Evolutionary conservation across 495 filamentous ascomycete species (phyloP), one percentile per base, ranked within the genome.

Genomic region (Achaetomiella virescens): DNA sequence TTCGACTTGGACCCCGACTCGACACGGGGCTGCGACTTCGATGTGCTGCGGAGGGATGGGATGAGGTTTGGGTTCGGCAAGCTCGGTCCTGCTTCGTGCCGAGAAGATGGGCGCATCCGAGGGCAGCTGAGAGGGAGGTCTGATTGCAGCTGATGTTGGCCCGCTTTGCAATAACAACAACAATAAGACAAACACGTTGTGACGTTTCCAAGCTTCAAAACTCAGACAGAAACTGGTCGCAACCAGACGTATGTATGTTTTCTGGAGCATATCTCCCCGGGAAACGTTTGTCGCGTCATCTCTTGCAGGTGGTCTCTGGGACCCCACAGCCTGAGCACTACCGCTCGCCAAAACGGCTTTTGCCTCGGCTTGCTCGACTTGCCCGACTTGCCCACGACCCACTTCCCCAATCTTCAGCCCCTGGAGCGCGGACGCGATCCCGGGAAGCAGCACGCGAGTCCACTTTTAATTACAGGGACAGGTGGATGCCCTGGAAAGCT

Each of bases 321-420:
- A 47, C 47, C 58, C 40, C 58, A 61, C 47, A 25, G 53, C 48
- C 17, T 21, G n/a, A 31, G 20, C 29, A 20, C 35, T 47, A 18
- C 40, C 36, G 43, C 8, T 15, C 21, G 48, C 6, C 46, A 46
- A 42, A 35, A 37, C 42, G 54, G 31, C 15, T 27, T 52, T 40
- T 61, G 58, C 58, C 58, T 61, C 58, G 58, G 58, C 54, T 53
- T 37, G 27, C 42, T n/a, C n/a, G n/a, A n/a, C n/a, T n/a, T n/a
- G n/a, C n/a, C n/a, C 40, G 48, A 43, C 29, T 38, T 3, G 44
- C 3, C 17, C 0, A 8, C 35, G 51, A 6, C 24, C 57, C 57
- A 60, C 57, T 60, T 55, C 50, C 52, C 57, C 57, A 49, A 58
- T 33, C 37, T 54, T 36, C 22, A 24, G 20, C 29, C 59, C 44